A percentile compares a stretch with the other conserved stretches of the same genome.
Evolutionary conservation across 306 rosid genomes (phyloP).

Genomic region (Cicer cuneatum): DNA sequence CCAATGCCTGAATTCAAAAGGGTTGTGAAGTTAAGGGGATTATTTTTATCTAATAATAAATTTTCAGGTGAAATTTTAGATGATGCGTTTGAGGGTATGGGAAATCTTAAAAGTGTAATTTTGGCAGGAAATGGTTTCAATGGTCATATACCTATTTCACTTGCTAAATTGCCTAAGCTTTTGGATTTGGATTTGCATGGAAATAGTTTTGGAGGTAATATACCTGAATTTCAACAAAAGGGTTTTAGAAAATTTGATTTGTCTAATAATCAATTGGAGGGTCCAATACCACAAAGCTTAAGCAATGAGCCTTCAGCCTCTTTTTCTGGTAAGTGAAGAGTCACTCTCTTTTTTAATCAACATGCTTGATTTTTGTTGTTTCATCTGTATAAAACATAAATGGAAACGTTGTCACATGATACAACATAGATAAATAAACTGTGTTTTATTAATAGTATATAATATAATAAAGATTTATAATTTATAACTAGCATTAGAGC

Average conservation of each 20-base stretch:
- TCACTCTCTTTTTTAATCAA: background rate
- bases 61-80: slow-evolving; percentile 62
- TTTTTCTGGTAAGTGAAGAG: slow-evolving; percentile 51
- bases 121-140: slow-evolving; percentile 57
- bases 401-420: too few species aligned
- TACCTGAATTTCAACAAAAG: slow-evolving; percentile 60
- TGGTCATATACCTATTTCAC: slow-evolving; percentile 66
- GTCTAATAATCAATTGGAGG: slow-evolving; percentile 58
- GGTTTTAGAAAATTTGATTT: slow-evolving; percentile 49
- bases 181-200: slow-evolving; percentile 59
- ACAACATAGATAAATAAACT: too few species aligned
- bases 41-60: slow-evolving; percentile 62
- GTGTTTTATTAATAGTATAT: too few species aligned
- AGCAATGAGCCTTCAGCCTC: slow-evolving; percentile 40
- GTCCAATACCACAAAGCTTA: slow-evolving; percentile 58
- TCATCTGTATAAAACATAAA: background rate
- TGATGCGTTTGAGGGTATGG: slow-evolving; percentile 71
- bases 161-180: slow-evolving; percentile 56
- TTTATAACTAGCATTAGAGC: too few species aligned
- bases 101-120: slow-evolving; percentile 52
- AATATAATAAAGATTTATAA: too few species aligned
- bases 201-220: slow-evolving; percentile 61
- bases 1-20: slow-evolving; percentile 63
- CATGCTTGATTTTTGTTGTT: background rate
- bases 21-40: slow-evolving; percentile 46